Percentiles rank a stretch among this genome's conserved stretches.
phyloP scores from a whole-genome alignment of 371 early-diverging fungal genomes.

The Mortierella sp. region DNA sequence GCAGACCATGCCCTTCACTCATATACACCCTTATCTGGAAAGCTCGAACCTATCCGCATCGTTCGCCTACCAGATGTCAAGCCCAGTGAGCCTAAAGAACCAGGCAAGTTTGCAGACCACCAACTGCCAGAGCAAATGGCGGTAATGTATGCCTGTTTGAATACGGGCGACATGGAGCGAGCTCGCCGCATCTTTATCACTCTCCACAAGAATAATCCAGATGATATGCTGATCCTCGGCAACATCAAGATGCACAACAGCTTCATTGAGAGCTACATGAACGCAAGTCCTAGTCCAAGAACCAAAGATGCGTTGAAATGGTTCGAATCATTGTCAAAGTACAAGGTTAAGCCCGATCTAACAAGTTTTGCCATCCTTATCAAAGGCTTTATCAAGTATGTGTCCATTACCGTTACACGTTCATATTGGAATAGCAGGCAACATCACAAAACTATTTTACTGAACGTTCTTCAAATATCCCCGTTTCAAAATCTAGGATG shows the following conservation, averaged over 20 bases:
- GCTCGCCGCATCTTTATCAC: constrained; percentile 85
- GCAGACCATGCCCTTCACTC: constrained; percentile 37
- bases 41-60: constrained; percentile 46
- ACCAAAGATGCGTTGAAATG: constrained; percentile 78
- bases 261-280: constrained; percentile 83
- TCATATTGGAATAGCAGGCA: no score
- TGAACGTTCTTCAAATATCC: not conserved
- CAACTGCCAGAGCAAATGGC: constrained; percentile 68
- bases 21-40: constrained; percentile 25
- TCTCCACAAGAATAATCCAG: constrained; percentile 71
- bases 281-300: constrained; percentile 61
- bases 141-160: constrained; percentile 82
- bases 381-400: constrained; percentile 78
- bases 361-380: constrained; percentile 84
- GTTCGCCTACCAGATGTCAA: constrained; percentile 43
- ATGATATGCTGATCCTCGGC: constrained; percentile 77
- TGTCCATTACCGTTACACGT: not conserved
- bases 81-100: constrained; percentile 30
- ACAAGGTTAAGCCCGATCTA: constrained; percentile 69
- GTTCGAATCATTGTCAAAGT: constrained; percentile 74
- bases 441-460: not conserved
- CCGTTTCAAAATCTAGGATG: constrained; percentile 42
- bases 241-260: constrained; percentile 86
- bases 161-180: constrained; percentile 77
- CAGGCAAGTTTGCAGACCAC: constrained; percentile 51